Conservation (phyloP, 192 early-diverging fungal genomes). For the Backusella sp. region DNA sequence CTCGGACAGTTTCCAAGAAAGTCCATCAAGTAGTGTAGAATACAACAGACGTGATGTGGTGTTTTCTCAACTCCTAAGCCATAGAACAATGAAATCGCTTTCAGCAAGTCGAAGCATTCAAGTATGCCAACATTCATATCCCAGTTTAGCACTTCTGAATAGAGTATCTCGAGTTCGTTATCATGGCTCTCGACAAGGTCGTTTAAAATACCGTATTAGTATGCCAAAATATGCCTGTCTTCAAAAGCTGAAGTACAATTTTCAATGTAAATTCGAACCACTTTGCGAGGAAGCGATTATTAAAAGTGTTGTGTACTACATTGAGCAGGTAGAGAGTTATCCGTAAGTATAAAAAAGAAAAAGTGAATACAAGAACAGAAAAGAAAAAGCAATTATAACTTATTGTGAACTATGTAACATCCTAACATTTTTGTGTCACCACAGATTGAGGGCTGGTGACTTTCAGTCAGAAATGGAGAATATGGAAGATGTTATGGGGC, state of each 20-base stretch:
- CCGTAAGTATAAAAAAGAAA: neutral
- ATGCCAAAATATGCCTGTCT: conserved; percentile 3
- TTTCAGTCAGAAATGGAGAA: neutral
- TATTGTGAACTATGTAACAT: neutral
- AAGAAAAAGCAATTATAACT: neutral
- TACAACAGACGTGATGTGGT: neutral
- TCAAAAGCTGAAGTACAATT: neutral
- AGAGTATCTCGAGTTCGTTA: neutral
- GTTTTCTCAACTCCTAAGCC: neutral
- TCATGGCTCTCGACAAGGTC: neutral
- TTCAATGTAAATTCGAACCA: conserved; percentile 3
- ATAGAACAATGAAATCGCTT: neutral
- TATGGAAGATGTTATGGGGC: neutral
- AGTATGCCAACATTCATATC: neutral
- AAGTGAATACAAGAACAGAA: neutral
- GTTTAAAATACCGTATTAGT: neutral
- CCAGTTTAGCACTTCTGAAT: neutral
- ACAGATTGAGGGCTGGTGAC: neutral
- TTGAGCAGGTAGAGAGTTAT: neutral
- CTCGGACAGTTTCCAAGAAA: neutral
- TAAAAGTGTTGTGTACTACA: neutral
- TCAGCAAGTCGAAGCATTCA: neutral
- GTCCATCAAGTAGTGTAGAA: neutral
- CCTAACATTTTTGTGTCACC: neutral
- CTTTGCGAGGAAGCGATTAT: neutral